phyloP scores from a whole-genome alignment of 768 basidiomycete species.

The Kwoniella newhampshirensis region DNA sequence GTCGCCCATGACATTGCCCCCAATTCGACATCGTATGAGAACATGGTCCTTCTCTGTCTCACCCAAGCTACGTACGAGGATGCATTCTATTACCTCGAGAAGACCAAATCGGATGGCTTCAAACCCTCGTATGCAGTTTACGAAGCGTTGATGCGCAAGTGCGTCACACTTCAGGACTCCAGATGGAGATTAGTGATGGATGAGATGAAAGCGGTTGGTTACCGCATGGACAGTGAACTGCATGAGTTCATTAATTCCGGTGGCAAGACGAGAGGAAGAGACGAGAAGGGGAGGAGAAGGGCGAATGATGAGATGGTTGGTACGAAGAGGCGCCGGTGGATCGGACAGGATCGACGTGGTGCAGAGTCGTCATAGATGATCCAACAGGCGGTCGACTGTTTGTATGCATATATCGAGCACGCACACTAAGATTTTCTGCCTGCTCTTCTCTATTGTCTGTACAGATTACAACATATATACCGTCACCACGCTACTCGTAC shows the following conservation, averaged over 20 bases:
- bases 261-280: conserved; percentile 2
- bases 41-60: conserved; percentile 68
- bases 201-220: conserved; percentile 61
- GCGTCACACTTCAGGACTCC: conserved; percentile 61
- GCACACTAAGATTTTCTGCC: too few species aligned
- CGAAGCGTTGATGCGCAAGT: conserved; percentile 63
- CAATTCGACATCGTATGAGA: conserved; percentile 65
- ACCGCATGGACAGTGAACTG: conserved; percentile 17
- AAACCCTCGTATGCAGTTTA: conserved; percentile 62
- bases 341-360: too few species aligned
- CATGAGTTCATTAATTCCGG: conserved; percentile 18
- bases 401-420: too few species aligned
- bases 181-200: conserved; percentile 66
- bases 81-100: conserved; percentile 83
- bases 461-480: too few species aligned
- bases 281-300: neutral
- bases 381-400: too few species aligned
- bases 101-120: conserved; percentile 70
- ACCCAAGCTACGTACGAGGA: conserved; percentile 75
- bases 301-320: neutral
- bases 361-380: too few species aligned
- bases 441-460: too few species aligned
- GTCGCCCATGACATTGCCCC: conserved; percentile 59
- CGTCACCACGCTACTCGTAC: too few species aligned
- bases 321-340: neutral